Conservation (phyloP, 768 basidiomycete genomes). For the Leccinum aurantiacum region DNA sequence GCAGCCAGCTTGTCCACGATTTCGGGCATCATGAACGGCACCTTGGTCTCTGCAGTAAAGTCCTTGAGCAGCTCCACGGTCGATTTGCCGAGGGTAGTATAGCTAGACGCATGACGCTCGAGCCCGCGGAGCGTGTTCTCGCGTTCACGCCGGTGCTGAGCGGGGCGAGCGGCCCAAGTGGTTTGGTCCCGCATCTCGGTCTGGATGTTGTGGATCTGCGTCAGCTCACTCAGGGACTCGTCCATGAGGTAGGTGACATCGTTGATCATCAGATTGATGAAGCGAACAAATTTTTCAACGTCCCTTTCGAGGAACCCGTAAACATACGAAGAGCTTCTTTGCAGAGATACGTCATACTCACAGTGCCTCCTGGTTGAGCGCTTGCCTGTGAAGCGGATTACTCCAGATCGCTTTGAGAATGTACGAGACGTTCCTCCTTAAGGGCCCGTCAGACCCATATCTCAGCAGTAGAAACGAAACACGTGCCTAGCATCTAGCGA, state of each 20-base stretch:
- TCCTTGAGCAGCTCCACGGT: conserved; percentile 89
- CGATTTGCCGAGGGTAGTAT: conserved; percentile 82
- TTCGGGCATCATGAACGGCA: conserved; percentile 94
- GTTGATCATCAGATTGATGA: conserved; percentile 98
- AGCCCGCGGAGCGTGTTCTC: conserved; percentile 74
- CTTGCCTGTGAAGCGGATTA: conserved; percentile 84
- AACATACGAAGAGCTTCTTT: neutral
- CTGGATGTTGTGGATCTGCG: conserved; percentile 86
- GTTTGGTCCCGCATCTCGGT: conserved; percentile 76
- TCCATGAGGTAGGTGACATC: conserved; percentile 98
- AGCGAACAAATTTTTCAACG: conserved; percentile 91
- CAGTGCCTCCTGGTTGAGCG: conserved; percentile 78
- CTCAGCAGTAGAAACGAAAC: conserved; percentile 10
- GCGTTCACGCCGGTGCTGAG: conserved; percentile 79
- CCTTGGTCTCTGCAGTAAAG: conserved; percentile 89
- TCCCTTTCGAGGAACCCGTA: conserved; percentile 47
- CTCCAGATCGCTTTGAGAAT: conserved; percentile 91
- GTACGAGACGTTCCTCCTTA: conserved; percentile 80
- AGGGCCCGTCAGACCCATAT: conserved; percentile 15
- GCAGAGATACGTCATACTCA: conserved; percentile 36
- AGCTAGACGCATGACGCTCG: conserved; percentile 82
- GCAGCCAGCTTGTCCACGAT: conserved; percentile 94
- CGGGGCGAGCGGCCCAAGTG: conserved; percentile 65
- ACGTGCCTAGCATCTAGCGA: conserved; percentile 53
- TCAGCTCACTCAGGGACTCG: conserved; percentile 86